These are phyloP conservation scores for Chalaropsis thielavioides DNA, from an alignment of 2,329 filamentous ascomycete genomes.

Conservation along the genomic window DNA sequence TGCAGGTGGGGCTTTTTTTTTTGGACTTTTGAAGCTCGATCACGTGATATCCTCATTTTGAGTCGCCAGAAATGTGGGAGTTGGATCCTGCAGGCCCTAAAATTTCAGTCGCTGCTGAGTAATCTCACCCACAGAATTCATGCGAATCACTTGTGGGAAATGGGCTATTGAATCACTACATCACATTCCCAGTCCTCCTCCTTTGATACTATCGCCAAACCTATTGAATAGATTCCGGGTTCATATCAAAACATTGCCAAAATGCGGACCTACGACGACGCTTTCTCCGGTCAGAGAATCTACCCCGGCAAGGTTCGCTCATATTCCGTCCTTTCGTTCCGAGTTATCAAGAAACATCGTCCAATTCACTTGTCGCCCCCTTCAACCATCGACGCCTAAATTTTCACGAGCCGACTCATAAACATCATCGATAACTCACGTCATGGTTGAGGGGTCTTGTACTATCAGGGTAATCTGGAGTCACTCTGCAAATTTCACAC, in stretches of 20 bases:
- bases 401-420: neutral
- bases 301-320: conserved; percentile 52
- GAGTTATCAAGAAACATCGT: conserved; percentile 7
- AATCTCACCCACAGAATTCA: conserved; percentile 17
- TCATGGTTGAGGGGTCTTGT: neutral
- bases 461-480: neutral
- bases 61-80: conserved; percentile 19
- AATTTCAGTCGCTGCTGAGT: conserved; percentile 19
- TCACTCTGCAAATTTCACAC: neutral
- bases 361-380: neutral
- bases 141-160: conserved; percentile 16
- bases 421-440: neutral
- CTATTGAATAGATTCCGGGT: conserved; percentile 29
- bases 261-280: conserved; percentile 55
- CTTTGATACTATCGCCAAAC: conserved; percentile 28
- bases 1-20: neutral
- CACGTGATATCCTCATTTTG: conserved; percentile 8
- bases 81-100: conserved; percentile 23
- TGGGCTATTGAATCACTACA: conserved; percentile 17
- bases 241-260: conserved; percentile 29
- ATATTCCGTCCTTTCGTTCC: neutral
- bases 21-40: neutral
- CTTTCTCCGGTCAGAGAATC: conserved; percentile 51
- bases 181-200: conserved; percentile 20
- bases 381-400: neutral